Evolutionary conservation across 179 eudicot species (phyloP), one percentile per base, ranked within the genome.

Genomic region (Patellifolia procumbens): DNA sequence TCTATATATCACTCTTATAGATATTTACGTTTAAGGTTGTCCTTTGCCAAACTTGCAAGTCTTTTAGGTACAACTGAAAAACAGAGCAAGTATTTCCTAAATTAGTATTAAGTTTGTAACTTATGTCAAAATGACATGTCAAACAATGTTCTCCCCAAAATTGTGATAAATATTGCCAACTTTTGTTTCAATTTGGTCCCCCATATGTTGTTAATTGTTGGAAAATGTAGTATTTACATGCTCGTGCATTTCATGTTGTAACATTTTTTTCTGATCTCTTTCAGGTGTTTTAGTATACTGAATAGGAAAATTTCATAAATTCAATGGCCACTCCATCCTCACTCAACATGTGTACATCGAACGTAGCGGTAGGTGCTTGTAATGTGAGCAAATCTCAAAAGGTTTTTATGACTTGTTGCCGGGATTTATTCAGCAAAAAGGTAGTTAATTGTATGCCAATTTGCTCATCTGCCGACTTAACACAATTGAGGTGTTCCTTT

Each of bases 321-420:
- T 51, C 70, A 53, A 90, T 89, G 90, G 86, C 87, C 35, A 75
- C 85, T 24, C 78, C 91, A 4, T 81, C 85, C 43, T 76, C 87
- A 46, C 76, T 87, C 73, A 77, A 86, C 77, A 56, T 86, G 45
- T 82, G 79, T 72, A 56, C 87, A 48, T 70, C 81, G 16, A 81
- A 68, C 55, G 87, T 86, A 11, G 79, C 70, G 2, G 7, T 74
- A 12, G 76, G 69, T 48, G 64, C 81, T 73, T 67, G 78, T 43
- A 83, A 77, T 60, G 68, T 59, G 68, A 48, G 68, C 26, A 78
- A 60, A 68, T 32, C 75, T 35, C 79, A 53, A 56, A 67, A 37
- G 67, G 68, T 75, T 70, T 65, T 42, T 26, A 63, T 78, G 65
- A 77, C 74, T 68, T 69, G 59, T 66, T 72, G 56, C 61, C 53